phyloP scores from a whole-genome alignment of 2,329 filamentous ascomycete genomes.

The Pyrenochaeta sp. region DNA sequence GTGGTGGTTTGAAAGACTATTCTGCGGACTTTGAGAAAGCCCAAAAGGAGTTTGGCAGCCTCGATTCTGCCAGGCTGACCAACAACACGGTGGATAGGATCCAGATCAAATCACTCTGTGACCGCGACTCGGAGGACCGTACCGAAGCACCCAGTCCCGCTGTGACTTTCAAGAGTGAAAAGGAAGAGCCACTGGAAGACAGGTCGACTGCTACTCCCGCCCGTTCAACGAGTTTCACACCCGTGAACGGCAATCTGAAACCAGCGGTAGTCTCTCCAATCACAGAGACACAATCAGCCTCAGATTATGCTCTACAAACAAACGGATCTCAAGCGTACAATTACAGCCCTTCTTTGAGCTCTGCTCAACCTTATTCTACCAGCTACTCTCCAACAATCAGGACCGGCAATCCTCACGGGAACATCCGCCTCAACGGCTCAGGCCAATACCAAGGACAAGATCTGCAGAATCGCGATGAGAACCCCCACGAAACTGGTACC shows the following conservation, averaged over 20 bases:
- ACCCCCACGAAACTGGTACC: too few relatives aligned
- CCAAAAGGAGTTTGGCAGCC: slow-evolving; percentile 31
- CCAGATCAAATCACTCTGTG: slow-evolving; percentile 20
- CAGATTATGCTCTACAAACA: too few relatives aligned
- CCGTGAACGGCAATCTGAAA: not conserved
- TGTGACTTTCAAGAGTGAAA: slow-evolving; percentile 10
- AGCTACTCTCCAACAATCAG: too few relatives aligned
- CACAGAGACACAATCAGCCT: too few relatives aligned
- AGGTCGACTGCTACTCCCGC: not conserved
- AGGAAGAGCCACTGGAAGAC: not conserved
- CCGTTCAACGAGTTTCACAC: not conserved
- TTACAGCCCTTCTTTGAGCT: too few relatives aligned
- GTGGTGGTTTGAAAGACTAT: slow-evolving; percentile 29
- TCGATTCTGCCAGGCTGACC: slow-evolving; percentile 6
- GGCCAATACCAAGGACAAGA: too few relatives aligned
- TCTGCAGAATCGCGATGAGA: too few relatives aligned
- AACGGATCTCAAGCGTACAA: too few relatives aligned
- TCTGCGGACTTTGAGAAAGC: slow-evolving; percentile 20
- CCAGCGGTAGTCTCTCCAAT: too few relatives aligned
- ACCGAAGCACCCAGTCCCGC: slow-evolving; percentile 1
- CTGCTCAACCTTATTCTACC: too few relatives aligned
- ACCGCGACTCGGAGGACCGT: slow-evolving; percentile 19
- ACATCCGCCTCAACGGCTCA: too few relatives aligned
- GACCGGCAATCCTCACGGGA: too few relatives aligned
- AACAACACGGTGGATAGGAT: slow-evolving; percentile 16